Evolutionary conservation across 768 basidiomycete species (phyloP).

Genomic region (Leccinum boreale): DNA sequence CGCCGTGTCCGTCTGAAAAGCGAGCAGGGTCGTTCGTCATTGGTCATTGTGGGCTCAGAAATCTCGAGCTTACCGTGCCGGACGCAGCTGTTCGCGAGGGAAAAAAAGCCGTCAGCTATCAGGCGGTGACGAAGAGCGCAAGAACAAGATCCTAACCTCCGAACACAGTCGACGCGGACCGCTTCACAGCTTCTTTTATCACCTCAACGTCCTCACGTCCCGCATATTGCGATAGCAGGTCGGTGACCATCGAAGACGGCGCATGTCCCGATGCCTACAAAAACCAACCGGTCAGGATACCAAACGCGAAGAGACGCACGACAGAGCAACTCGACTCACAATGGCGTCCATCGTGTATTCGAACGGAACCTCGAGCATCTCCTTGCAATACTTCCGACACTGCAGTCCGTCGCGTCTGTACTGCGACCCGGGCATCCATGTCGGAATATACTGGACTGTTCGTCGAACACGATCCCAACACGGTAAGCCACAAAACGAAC

Average conservation of each 20-base stretch:
- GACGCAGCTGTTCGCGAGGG: not conserved
- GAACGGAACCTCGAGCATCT: conserved; percentile 10
- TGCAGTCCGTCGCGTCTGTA: not conserved
- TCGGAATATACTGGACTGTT: conserved; percentile 7
- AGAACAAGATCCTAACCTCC: not conserved
- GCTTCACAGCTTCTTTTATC: not conserved
- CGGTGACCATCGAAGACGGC: not conserved
- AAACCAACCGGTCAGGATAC: not conserved
- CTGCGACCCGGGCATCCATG: conserved; percentile 5
- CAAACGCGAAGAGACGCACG: not conserved
- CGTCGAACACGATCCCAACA: not conserved
- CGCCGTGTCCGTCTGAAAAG: conserved; percentile 10
- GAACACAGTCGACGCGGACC: not conserved
- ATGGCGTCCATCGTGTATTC: not conserved
- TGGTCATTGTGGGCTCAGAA: not conserved
- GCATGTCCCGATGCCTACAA: conserved; percentile 1
- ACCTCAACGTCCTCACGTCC: not conserved
- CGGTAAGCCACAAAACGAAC: not conserved
- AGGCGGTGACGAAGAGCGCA: no score
- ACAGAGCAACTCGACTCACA: not conserved
- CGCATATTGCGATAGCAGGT: not conserved
- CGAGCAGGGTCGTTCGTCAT: no score
- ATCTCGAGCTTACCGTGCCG: not conserved
- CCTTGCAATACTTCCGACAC: conserved; percentile 17
- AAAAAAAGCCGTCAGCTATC: no score